Evolutionary conservation across 1,284 basidiomycete genomes (phyloP).

Genomic region (Earliella scabrosa): DNA sequence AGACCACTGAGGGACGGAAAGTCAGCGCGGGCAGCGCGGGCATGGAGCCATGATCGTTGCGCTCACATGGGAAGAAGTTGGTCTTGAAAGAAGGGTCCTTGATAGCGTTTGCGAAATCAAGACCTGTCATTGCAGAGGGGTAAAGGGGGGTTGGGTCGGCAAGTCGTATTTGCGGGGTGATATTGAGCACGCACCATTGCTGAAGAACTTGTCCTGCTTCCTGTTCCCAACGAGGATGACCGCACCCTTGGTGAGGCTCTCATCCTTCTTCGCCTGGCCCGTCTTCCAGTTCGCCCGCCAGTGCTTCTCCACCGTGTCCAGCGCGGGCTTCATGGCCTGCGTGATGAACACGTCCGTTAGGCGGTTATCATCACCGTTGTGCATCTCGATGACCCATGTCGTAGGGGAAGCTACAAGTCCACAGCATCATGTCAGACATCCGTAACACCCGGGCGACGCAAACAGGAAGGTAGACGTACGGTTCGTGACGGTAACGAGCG

Average conservation of each 20-base stretch:
- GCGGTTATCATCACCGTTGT: constrained; percentile 78
- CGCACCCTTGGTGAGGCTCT: constrained; percentile 55
- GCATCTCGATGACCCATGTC: constrained; percentile 78
- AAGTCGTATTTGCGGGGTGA: neutral
- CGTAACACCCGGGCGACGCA: no score
- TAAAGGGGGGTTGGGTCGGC: neutral
- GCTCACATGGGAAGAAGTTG: constrained; percentile 65
- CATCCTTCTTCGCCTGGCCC: constrained; percentile 44
- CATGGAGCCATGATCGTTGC: constrained; percentile 1
- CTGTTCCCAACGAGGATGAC: constrained; percentile 78
- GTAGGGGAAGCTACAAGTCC: constrained; percentile 52
- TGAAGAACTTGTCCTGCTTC: constrained; percentile 87
- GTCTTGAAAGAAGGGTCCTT: constrained; percentile 64
- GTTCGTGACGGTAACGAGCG: constrained; percentile 65
- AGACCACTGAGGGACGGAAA: constrained; percentile 28
- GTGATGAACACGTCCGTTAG: constrained; percentile 65
- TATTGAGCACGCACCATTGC: constrained; percentile 61
- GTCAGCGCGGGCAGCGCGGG: no score
- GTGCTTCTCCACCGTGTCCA: constrained; percentile 78
- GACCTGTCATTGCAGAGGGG: constrained; percentile 47
- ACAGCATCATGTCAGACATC: no score
- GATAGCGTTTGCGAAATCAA: constrained; percentile 71
- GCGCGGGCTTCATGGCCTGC: constrained; percentile 69
- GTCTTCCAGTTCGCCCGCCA: constrained; percentile 68
- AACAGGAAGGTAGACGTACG: constrained; percentile 45